Conservation (phyloP, 495 filamentous ascomycete genomes). For the Aspergillus homomorphus region DNA sequence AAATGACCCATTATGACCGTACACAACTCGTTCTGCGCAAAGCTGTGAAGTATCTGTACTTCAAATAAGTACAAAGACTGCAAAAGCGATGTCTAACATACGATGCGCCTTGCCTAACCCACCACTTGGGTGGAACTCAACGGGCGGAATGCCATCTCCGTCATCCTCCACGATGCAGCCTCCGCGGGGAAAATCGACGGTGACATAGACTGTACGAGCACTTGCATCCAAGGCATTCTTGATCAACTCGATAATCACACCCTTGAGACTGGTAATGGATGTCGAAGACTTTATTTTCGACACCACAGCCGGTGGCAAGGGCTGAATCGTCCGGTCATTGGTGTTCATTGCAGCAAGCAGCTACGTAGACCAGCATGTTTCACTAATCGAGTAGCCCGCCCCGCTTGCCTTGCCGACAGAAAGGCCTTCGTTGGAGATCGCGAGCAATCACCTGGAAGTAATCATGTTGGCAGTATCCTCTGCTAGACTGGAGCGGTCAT, state of each 20-base stretch:
- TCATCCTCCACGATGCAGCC: conserved; percentile 85
- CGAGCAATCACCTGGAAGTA: neutral
- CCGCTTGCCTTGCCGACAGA: neutral
- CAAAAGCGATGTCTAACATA: conserved; percentile 35
- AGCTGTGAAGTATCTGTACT: conserved; percentile 75
- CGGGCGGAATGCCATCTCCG: conserved; percentile 71
- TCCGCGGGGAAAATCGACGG: conserved; percentile 72
- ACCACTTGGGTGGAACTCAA: conserved; percentile 66
- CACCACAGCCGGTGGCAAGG: conserved; percentile 69
- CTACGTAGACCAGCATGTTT: neutral
- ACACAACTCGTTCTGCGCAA: conserved; percentile 36
- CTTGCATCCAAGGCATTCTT: conserved; percentile 84
- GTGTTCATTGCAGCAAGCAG: conserved; percentile 19
- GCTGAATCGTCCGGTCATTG: conserved; percentile 52
- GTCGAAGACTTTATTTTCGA: conserved; percentile 88
- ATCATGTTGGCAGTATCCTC: too few species aligned
- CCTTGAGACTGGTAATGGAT: conserved; percentile 69
- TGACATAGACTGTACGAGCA: conserved; percentile 66
- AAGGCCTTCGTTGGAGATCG: neutral
- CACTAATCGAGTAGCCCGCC: neutral
- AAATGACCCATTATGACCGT: conserved; percentile 73
- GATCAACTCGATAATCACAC: conserved; percentile 69
- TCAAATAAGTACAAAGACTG: conserved; percentile 19
- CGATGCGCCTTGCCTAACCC: conserved; percentile 73
- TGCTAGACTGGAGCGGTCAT: too few species aligned